Evolutionary conservation across 176 grass and related monocot species (phyloP).

Genomic region (Carex parvula): DNA sequence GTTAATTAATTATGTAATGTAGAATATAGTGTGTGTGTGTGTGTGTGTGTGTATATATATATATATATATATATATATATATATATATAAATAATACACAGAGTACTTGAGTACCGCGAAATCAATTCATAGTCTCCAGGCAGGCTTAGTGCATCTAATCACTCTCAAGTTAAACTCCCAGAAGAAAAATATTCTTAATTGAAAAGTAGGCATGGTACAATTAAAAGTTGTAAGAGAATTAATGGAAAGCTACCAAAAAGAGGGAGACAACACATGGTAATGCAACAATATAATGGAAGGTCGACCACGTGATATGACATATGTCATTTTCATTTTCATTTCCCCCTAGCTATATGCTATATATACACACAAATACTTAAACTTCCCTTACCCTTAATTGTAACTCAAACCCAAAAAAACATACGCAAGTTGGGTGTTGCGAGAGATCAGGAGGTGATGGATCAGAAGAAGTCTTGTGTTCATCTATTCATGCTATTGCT

Average conservation of each 20-base stretch:
- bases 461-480: slow-evolving; percentile 36
- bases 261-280: background rate
- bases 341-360: background rate
- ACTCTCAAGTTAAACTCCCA: background rate
- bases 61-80: no score
- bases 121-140: background rate
- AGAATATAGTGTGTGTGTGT: no score
- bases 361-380: background rate
- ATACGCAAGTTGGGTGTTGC: background rate
- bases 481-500: slow-evolving; percentile 37
- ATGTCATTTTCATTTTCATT: slow-evolving; percentile 21
- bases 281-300: slow-evolving; percentile 8
- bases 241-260: background rate
- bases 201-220: slow-evolving; percentile 11
- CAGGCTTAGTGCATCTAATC: background rate
- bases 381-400: background rate
- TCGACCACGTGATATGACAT: slow-evolving; percentile 30
- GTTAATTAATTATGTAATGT: background rate
- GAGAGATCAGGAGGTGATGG: background rate
- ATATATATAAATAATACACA: background rate
- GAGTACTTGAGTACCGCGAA: background rate
- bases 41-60: no score
- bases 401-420: background rate
- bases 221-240: background rate
- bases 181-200: background rate